Base-by-base conservation (phyloP, 306 rosid species). In the Malus fusca region DNA sequence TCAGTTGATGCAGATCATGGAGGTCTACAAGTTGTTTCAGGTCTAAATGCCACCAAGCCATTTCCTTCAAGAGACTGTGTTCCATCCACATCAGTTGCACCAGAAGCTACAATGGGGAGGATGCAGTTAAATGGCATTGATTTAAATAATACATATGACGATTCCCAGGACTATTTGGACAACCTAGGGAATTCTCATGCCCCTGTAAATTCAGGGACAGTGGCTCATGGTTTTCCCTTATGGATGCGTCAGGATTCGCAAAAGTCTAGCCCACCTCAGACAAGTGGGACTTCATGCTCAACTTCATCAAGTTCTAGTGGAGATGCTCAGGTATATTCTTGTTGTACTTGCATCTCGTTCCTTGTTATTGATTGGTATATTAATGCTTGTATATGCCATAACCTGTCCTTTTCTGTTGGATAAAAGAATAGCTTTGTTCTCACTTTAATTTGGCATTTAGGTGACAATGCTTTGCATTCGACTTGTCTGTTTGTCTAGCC, bases 271-370 rank as follows among this genome's bases (percentile, higher is more conserved):
- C 86, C 88, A 26, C 87, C 92, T 40, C 94, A 84, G 77, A 81
- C 90, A 72, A 89, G 93, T 81, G 75, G 81, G 77, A 88, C 85
- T 73, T 89, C 94, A 28, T 86, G 88, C 82, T 86, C 94, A 76
- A 82, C 91, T 73, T 83, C 93, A 48, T 89, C 90, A 73, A 89
- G 83, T 83, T 89, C 92, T 52, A 85, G 90, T 51, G 94, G 94
- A 77, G 97, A 91, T 65, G 90, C 85, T 77, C 97, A 81, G 91
- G 97, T 91, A 81, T 69, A 70, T 43, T 78, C 33, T 62, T 79
- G 55, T 74, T 60, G 70, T 40, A 28, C 40, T 66, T 60, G 55
- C 15, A n/a, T 37, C 52, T 72, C 17, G 17, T 82, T 82, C 84
- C 66, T 71, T 17, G 11, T 71, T 68, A 28, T 65, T 70, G 26